phyloP scores from a whole-genome alignment of 805 yeast species.

The Lipomyces japonicus region DNA sequence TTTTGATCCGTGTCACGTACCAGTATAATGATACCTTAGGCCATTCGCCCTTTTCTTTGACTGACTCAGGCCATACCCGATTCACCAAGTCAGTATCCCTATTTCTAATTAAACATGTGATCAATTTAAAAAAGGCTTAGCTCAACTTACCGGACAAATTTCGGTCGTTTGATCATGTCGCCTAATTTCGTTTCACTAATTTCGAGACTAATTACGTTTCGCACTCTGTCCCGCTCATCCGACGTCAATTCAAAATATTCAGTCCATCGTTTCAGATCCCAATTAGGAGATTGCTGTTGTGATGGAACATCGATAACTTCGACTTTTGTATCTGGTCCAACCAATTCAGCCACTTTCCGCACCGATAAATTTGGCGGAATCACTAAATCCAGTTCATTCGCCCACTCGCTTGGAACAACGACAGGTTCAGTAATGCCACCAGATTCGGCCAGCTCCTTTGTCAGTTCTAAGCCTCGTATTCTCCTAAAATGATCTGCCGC shows the following conservation, averaged over 20 bases:
- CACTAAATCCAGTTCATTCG: conserved; percentile 44
- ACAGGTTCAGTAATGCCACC: conserved; percentile 46
- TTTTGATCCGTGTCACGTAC: conserved; percentile 1
- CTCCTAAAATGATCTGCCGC: conserved; percentile 35
- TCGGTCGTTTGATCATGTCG: conserved; percentile 59
- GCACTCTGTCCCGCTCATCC: conserved; percentile 55
- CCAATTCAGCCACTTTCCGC: conserved; percentile 49
- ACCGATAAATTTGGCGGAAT: conserved; percentile 58
- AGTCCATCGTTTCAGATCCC: conserved; percentile 72
- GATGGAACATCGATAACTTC: conserved; percentile 90
- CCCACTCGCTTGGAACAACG: conserved; percentile 40
- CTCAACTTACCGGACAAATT: conserved; percentile 48
- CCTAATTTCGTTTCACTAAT: conserved; percentile 55
- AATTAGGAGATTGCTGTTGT: conserved; percentile 56
- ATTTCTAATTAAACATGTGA: background rate
- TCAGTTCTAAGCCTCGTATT: conserved; percentile 39
- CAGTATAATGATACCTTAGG: conserved; percentile 62
- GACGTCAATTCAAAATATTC: conserved; percentile 55
- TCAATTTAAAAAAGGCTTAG: too few species aligned
- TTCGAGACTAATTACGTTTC: conserved; percentile 80
- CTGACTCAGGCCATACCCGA: conserved; percentile 52
- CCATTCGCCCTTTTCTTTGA: conserved; percentile 18
- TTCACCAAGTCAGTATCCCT: conserved; percentile 63
- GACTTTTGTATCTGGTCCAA: conserved; percentile 61
- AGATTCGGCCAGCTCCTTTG: conserved; percentile 38